A percentile compares a stretch with the other conserved stretches of the same genome.
These are phyloP conservation scores for Aureobasidium sp. DNA, from an alignment of 2,329 filamentous ascomycete genomes.

Conservation along the genomic window DNA sequence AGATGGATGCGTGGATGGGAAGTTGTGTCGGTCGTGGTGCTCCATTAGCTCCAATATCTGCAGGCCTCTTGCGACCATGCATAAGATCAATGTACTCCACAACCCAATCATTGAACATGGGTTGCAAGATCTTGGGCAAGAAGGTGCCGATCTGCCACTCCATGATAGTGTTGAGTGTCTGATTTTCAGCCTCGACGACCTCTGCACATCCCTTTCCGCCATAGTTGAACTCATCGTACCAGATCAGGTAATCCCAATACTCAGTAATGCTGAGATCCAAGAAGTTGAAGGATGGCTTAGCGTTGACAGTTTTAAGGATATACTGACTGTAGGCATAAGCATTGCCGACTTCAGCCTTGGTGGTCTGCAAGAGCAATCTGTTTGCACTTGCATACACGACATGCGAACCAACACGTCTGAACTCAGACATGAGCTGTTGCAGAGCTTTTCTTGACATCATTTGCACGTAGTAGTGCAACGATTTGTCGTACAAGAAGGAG, in stretches of 20 bases:
- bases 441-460: slow-evolving; percentile 98
- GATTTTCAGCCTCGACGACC: slow-evolving; percentile 66
- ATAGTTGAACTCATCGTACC: slow-evolving; percentile 99
- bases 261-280: slow-evolving; percentile 96
- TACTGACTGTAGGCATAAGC: slow-evolving; percentile 96
- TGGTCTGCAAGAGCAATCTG: slow-evolving; percentile 84
- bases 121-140: slow-evolving; percentile 69
- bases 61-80: slow-evolving; percentile 72
- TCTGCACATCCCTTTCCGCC: slow-evolving; percentile 86
- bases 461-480: slow-evolving; percentile 93
- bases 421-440: slow-evolving; percentile 94
- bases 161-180: slow-evolving; percentile 86
- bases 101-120: slow-evolving; percentile 84
- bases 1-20: slow-evolving; percentile 46
- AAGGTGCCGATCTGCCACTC: slow-evolving; percentile 96
- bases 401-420: slow-evolving; percentile 87
- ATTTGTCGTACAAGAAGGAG: slow-evolving; percentile 90
- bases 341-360: slow-evolving; percentile 92
- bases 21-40: slow-evolving; percentile 52
- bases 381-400: slow-evolving; percentile 92
- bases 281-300: slow-evolving; percentile 92
- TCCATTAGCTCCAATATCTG: slow-evolving; percentile 32
- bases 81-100: slow-evolving; percentile 93
- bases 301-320: slow-evolving; percentile 93
- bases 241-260: slow-evolving; percentile 98